Evolutionary conservation across 2,329 filamentous ascomycete genomes (phyloP).

Genomic region (Penicillium sp.): DNA sequence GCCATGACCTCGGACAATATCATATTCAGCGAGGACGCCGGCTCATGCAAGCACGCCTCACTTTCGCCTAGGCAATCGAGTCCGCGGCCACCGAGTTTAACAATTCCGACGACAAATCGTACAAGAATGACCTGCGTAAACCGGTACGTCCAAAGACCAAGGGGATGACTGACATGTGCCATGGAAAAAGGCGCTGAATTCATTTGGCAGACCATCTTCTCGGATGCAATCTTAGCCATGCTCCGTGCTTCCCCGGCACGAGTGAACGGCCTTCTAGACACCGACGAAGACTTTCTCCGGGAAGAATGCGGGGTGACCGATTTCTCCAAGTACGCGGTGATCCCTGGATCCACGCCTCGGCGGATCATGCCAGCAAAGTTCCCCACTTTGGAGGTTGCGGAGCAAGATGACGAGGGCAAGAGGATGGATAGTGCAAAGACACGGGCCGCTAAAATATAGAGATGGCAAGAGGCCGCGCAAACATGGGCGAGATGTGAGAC

Average conservation of each 20-base stretch:
- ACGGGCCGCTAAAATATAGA: conserved; percentile 15
- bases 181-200: too few species aligned
- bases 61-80: conserved; percentile 53
- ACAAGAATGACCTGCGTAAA: conserved; percentile 58
- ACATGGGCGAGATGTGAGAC: conserved; percentile 6
- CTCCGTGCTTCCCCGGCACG: conserved; percentile 52
- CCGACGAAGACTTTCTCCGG: conserved; percentile 77
- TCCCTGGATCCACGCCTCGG: conserved; percentile 57
- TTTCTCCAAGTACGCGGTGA: conserved; percentile 66
- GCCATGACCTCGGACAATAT: too few species aligned
- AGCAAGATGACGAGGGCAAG: conserved; percentile 74
- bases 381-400: conserved; percentile 64
- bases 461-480: too few species aligned
- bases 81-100: conserved; percentile 64
- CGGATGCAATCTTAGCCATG: conserved; percentile 70
- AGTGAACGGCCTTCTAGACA: conserved; percentile 66
- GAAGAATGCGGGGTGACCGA: conserved; percentile 59
- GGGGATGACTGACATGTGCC: too few species aligned
- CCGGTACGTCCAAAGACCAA: conserved; percentile 34
- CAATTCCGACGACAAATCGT: conserved; percentile 41
- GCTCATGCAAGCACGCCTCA: conserved; percentile 5
- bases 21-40: neutral
- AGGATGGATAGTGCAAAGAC: conserved; percentile 59
- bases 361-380: conserved; percentile 71
- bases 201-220: conserved; percentile 56